phyloP scores from a whole-genome alignment of 768 basidiomycete species.

The Suillus subaureus region DNA sequence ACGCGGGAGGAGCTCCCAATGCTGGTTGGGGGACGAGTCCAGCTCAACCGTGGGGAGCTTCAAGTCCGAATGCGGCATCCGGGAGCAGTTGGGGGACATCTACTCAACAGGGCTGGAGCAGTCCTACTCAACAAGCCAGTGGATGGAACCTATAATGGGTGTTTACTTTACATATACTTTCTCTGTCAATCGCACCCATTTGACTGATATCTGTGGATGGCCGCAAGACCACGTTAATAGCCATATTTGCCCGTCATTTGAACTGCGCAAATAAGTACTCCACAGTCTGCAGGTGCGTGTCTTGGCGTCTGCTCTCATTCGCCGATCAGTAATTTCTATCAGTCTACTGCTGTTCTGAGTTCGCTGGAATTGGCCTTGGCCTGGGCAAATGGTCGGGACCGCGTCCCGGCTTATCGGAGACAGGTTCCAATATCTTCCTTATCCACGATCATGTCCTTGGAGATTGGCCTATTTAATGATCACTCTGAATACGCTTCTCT shows the following conservation, averaged over 20 bases:
- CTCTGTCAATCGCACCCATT: not conserved
- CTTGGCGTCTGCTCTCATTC: not conserved
- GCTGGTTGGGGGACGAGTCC: conserved; percentile 37
- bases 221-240: not conserved
- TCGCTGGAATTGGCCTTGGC: not conserved
- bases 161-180: not conserved
- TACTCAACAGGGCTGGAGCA: conserved; percentile 50
- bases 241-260: not conserved
- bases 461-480: not conserved
- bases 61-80: conserved; percentile 31
- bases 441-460: too few relatives aligned
- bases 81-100: conserved; percentile 26
- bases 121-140: conserved; percentile 49
- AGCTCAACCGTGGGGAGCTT: conserved; percentile 40
- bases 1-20: conserved; percentile 24
- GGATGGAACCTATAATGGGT: conserved; percentile 51
- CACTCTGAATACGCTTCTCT: not conserved
- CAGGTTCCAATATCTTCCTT: too few relatives aligned
- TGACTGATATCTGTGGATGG: not conserved
- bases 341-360: not conserved
- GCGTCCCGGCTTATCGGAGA: not conserved
- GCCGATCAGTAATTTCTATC: not conserved
- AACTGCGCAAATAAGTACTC: not conserved
- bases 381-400: not conserved
- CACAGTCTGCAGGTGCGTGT: not conserved